Percentiles rank a stretch among this genome's conserved stretches.
These are phyloP conservation scores for Metarhizium robertsii DNA, from an alignment of 2,329 filamentous ascomycete genomes.

Conservation along the genomic window DNA sequence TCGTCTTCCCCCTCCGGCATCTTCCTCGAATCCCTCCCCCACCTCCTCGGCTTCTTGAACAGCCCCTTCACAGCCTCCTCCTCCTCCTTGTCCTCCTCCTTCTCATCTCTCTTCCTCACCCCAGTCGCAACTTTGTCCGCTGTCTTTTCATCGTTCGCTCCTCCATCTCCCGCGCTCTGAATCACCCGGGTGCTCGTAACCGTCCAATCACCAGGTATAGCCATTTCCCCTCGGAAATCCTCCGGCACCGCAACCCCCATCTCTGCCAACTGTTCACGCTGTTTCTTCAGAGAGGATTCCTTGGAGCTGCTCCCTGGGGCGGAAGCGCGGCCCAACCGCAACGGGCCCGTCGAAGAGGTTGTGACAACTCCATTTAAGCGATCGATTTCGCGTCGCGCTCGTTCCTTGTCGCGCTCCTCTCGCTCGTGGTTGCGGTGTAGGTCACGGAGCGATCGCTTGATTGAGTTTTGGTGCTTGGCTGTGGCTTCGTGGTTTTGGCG, in stretches of 20 bases:
- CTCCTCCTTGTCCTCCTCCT: constrained; percentile 52
- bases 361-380: constrained; percentile 71
- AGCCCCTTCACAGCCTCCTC: constrained; percentile 39
- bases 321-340: not conserved
- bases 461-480: constrained; percentile 69
- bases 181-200: constrained; percentile 55
- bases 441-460: constrained; percentile 84
- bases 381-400: constrained; percentile 76
- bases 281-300: constrained; percentile 64
- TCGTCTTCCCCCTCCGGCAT: constrained; percentile 36
- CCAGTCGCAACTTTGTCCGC: constrained; percentile 36
- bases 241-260: constrained; percentile 81
- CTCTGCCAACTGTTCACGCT: constrained; percentile 79
- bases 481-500: constrained; percentile 83
- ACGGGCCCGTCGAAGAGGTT: not conserved
- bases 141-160: constrained; percentile 21
- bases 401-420: constrained; percentile 71
- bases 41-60: constrained; percentile 49
- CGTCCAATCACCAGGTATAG: constrained; percentile 84
- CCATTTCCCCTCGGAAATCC: constrained; percentile 69
- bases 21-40: constrained; percentile 44
- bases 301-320: not conserved
- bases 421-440: constrained; percentile 78
- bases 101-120: constrained; percentile 52
- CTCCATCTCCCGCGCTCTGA: constrained; percentile 27